phyloP scores from a whole-genome alignment of 257 asterid genomes.

The Penstemon newberryi region DNA sequence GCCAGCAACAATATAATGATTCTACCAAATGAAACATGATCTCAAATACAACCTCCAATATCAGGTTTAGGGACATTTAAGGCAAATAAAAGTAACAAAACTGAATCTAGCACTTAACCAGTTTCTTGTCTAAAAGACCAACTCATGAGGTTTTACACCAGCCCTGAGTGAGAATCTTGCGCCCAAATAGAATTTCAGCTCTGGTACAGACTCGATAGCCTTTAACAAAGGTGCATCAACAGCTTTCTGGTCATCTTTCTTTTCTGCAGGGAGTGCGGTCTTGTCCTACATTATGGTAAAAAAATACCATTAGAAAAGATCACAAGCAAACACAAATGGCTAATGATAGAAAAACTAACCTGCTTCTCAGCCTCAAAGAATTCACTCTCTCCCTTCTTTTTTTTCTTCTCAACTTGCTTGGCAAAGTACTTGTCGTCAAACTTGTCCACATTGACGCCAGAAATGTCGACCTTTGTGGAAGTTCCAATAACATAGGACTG shows the following conservation, averaged over 20 bases:
- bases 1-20: constrained; percentile 11
- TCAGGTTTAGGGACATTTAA: not conserved
- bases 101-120: not conserved
- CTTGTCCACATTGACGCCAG: constrained; percentile 51
- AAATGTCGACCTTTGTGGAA: constrained; percentile 57
- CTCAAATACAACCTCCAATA: constrained; percentile 25
- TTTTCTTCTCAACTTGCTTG: constrained; percentile 57
- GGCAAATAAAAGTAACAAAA: constrained; percentile 25
- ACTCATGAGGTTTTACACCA: constrained; percentile 73
- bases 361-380: constrained; percentile 59
- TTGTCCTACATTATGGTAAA: constrained; percentile 38
- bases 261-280: constrained; percentile 43
- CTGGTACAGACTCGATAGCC: constrained; percentile 54
- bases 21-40: constrained; percentile 24
- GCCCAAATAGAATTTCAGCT: constrained; percentile 57
- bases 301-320: not conserved
- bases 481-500: constrained; percentile 68
- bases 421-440: constrained; percentile 64
- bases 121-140: constrained; percentile 42
- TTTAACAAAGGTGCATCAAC: constrained; percentile 53
- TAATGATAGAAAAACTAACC: constrained; percentile 26
- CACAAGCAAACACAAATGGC: not conserved
- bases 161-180: constrained; percentile 71
- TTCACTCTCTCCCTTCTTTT: constrained; percentile 51
- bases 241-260: constrained; percentile 64